Percentiles rank a stretch among this genome's conserved stretches.
Conservation (phyloP, 352 stramenopile genomes). For the Plasmopara muralis region DNA sequence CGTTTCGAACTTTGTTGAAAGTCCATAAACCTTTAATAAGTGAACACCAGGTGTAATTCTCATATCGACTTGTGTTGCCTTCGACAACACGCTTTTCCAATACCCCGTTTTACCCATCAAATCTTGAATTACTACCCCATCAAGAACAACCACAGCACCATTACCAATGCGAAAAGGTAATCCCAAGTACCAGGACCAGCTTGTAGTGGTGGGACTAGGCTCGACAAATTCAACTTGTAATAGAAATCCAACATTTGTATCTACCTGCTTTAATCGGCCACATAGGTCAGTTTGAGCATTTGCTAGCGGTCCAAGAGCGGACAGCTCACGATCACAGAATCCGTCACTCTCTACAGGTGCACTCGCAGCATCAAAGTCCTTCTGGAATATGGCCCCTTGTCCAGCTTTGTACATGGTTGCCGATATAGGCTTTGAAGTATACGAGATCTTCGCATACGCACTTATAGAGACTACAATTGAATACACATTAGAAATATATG, state of each 20-base stretch:
- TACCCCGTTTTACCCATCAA: slow-evolving; percentile 34
- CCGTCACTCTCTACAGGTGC: slow-evolving; percentile 43
- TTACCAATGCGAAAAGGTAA: slow-evolving; percentile 46
- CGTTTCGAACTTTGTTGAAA: slow-evolving; percentile 35
- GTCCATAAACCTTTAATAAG: slow-evolving; percentile 41
- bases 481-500: neutral
- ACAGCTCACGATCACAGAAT: slow-evolving; percentile 45
- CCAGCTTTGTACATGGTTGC: slow-evolving; percentile 34
- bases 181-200: slow-evolving; percentile 51
- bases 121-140: slow-evolving; percentile 42
- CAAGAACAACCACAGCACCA: slow-evolving; percentile 35
- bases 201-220: slow-evolving; percentile 23
- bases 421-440: slow-evolving; percentile 35
- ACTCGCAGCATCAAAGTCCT: slow-evolving; percentile 35
- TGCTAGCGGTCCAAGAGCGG: slow-evolving; percentile 28
- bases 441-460: slow-evolving; percentile 39
- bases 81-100: slow-evolving; percentile 34
- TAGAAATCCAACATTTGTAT: slow-evolving; percentile 34
- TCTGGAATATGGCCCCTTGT: slow-evolving; percentile 31
- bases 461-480: slow-evolving; percentile 22
- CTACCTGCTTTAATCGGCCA: slow-evolving; percentile 32
- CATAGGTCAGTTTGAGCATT: slow-evolving; percentile 48
- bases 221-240: slow-evolving; percentile 50
- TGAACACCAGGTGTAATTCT: slow-evolving; percentile 32
- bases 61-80: slow-evolving; percentile 37